Conservation (phyloP, 306 rosid genomes). For the Pterocarpus santalinus region DNA sequence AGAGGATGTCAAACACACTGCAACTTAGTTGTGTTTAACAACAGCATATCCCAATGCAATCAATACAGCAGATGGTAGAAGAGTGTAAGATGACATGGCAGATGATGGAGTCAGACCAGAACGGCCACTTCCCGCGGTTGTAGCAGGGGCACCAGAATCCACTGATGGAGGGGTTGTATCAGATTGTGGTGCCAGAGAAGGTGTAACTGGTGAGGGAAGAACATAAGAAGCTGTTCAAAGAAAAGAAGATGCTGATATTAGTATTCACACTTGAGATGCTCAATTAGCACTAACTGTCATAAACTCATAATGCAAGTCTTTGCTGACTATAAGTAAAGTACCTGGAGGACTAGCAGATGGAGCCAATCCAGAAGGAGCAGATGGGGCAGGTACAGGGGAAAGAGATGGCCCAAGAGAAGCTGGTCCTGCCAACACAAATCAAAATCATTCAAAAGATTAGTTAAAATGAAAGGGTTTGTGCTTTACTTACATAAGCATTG, state of each 20-base stretch:
- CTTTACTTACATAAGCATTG: background rate
- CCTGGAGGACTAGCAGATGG: conserved; percentile 75
- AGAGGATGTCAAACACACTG: conserved; percentile 11
- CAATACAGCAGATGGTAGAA: conserved; percentile 57
- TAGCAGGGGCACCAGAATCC: conserved; percentile 61
- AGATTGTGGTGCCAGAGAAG: conserved; percentile 74
- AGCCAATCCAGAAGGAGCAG: conserved; percentile 54
- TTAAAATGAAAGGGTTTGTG: background rate
- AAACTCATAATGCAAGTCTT: background rate
- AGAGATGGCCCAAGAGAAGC: conserved; percentile 61
- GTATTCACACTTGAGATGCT: conserved; percentile 30
- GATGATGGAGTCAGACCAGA: conserved; percentile 74
- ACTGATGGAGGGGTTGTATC: conserved; percentile 59
- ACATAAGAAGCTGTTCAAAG: conserved; percentile 62
- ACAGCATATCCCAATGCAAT: conserved; percentile 48
- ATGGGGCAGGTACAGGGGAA: conserved; percentile 67
- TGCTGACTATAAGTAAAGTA: conserved; percentile 33
- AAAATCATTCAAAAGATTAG: conserved; percentile 4
- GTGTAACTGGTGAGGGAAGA: conserved; percentile 61
- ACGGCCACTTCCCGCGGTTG: conserved; percentile 67
- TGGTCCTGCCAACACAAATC: conserved; percentile 65
- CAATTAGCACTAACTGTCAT: background rate
- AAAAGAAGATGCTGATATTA: conserved; percentile 26
- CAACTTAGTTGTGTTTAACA: conserved; percentile 49
- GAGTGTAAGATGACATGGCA: conserved; percentile 53